Evolutionary conservation across 2,329 filamentous ascomycete species (phyloP).

Genomic region (Calonectria ilicicola): DNA sequence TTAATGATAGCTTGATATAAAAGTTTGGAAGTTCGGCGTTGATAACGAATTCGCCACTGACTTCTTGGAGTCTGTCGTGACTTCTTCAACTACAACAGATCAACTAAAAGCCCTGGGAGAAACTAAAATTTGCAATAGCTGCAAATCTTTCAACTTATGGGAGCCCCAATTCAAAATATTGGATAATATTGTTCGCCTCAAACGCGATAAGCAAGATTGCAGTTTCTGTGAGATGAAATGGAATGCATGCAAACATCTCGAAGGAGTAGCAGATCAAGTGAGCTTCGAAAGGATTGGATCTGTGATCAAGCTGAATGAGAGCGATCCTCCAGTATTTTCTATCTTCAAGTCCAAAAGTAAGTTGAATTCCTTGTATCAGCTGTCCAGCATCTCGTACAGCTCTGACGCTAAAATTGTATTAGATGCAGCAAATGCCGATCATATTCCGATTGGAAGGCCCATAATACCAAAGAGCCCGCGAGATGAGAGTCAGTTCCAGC

Average conservation of each 20-base stretch:
- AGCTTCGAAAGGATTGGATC: slow-evolving; percentile 4
- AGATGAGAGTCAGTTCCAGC: background rate
- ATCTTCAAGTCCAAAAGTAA: slow-evolving; percentile 11
- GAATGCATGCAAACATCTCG: slow-evolving; percentile 18
- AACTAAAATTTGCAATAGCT: background rate
- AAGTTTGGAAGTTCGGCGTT: background rate
- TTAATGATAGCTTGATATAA: background rate
- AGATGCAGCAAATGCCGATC: background rate
- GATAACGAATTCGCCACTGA: background rate
- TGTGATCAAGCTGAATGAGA: slow-evolving; percentile 22
- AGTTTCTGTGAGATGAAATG: slow-evolving; percentile 21
- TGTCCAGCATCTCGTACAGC: background rate
- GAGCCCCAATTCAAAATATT: background rate
- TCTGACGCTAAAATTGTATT: background rate
- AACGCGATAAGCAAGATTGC: background rate
- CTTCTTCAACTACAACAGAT: background rate
- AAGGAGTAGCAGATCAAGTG: background rate
- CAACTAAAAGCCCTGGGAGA: background rate
- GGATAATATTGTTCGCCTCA: background rate
- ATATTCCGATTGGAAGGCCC: background rate
- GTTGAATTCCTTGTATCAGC: background rate
- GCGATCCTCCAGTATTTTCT: slow-evolving; percentile 23
- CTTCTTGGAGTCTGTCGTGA: background rate
- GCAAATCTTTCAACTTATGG: background rate
- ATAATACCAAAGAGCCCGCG: background rate